These are phyloP conservation scores for Nicotiana noctiflora DNA, from an alignment of 257 asterid species.

Conservation along the genomic window DNA sequence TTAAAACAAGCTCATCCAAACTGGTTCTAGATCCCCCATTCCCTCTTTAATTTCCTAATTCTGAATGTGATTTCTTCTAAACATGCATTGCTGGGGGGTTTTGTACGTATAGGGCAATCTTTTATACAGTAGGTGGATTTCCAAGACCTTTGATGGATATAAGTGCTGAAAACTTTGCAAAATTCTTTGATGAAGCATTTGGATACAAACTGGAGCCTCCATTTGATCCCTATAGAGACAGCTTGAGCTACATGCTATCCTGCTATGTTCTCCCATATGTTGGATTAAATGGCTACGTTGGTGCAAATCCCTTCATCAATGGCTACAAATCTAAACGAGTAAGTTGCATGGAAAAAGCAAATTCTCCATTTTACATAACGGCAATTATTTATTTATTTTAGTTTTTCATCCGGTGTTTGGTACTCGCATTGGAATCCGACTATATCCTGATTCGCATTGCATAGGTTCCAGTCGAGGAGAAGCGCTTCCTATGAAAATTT, in stretches of 20 bases:
- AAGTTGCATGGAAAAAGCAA: not conserved
- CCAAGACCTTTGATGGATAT: constrained; percentile 43
- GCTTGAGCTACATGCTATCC: constrained; percentile 38
- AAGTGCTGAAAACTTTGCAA: constrained; percentile 30
- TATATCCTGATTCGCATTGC: too few relatives aligned
- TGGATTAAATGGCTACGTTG: constrained; percentile 44
- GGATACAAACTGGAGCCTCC: constrained; percentile 35
- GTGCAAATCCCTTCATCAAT: constrained; percentile 33
- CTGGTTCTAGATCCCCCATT: not conserved
- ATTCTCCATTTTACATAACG: too few relatives aligned
- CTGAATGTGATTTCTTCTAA: not conserved
- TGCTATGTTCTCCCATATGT: constrained; percentile 37
- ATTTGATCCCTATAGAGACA: constrained; percentile 37
- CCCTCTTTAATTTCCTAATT: not conserved
- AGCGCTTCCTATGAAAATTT: too few relatives aligned
- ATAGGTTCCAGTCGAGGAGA: too few relatives aligned
- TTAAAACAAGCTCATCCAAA: too few relatives aligned
- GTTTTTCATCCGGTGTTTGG: too few relatives aligned
- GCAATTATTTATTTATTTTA: too few relatives aligned
- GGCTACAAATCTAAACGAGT: constrained; percentile 28
- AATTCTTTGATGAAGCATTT: constrained; percentile 34
- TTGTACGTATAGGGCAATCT: not conserved
- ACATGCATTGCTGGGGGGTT: not conserved
- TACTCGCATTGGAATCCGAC: too few relatives aligned
- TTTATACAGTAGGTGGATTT: constrained; percentile 30